Evolutionary conservation across 2,329 filamentous ascomycete genomes (phyloP).

Genomic region (Stenocarpella maydis): DNA sequence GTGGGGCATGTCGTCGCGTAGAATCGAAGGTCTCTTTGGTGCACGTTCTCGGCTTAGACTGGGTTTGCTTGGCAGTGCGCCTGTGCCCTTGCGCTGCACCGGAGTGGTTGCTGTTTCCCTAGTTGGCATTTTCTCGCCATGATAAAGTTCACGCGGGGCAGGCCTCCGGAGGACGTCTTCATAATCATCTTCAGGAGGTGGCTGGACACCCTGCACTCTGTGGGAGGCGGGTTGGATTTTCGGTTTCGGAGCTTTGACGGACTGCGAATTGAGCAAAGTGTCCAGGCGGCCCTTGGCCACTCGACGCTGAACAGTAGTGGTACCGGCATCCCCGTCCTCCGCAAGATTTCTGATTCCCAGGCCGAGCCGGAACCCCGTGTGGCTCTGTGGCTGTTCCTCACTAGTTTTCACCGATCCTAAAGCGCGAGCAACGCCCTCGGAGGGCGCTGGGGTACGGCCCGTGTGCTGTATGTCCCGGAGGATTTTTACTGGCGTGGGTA

Average conservation of each 20-base stretch:
- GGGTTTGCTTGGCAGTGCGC: not conserved
- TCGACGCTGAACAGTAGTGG: slow-evolving; percentile 9
- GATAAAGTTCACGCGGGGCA: slow-evolving; percentile 12
- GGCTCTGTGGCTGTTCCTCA: not conserved
- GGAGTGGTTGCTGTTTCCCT: not conserved
- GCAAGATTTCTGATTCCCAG: slow-evolving; percentile 31
- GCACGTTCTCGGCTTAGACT: not conserved
- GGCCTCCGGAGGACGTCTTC: not conserved
- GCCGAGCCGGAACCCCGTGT: not conserved
- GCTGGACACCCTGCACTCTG: not conserved
- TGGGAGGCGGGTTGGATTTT: not conserved
- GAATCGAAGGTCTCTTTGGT: slow-evolving; percentile 31
- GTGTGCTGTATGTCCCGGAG: not conserved
- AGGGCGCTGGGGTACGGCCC: not conserved
- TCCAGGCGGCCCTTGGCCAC: slow-evolving; percentile 26
- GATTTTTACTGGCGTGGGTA: not conserved
- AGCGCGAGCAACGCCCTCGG: not conserved
- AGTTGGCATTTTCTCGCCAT: not conserved
- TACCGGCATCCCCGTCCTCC: slow-evolving; percentile 27
- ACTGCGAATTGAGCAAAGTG: slow-evolving; percentile 27
- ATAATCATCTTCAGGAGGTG: not conserved
- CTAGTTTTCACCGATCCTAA: slow-evolving; percentile 19
- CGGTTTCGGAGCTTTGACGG: not conserved
- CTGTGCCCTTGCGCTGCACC: not conserved
- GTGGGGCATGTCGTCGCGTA: slow-evolving; percentile 33